These are phyloP conservation scores for Arabidopsis arenosa DNA, from an alignment of 345 rosid genomes.

Conservation along the genomic window DNA sequence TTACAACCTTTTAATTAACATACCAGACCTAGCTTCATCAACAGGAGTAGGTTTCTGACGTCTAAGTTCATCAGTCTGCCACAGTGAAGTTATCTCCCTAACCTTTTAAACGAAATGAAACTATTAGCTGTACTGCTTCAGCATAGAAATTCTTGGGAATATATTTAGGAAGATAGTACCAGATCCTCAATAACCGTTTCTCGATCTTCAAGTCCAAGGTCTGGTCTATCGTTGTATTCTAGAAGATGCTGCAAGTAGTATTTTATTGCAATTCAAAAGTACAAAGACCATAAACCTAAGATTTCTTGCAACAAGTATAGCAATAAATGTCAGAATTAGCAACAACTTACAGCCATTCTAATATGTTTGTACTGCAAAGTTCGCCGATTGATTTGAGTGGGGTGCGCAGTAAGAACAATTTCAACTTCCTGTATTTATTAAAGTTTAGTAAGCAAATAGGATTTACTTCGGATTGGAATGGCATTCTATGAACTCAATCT, in stretches of 20 bases:
- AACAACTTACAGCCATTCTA: conserved; percentile 79
- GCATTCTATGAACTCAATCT: conserved; percentile 12
- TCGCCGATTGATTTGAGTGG: conserved; percentile 89
- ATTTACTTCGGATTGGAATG: conserved; percentile 1
- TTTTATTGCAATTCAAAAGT: conserved; percentile 26
- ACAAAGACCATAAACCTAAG: conserved; percentile 14
- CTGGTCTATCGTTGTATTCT: conserved; percentile 88
- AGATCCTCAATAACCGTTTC: conserved; percentile 93
- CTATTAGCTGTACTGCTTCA: conserved; percentile 19
- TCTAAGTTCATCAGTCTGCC: conserved; percentile 98
- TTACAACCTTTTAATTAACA: conserved; percentile 13
- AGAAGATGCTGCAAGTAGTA: conserved; percentile 74
- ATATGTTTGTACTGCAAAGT: conserved; percentile 94
- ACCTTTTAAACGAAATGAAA: conserved; percentile 49
- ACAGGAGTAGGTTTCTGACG: conserved; percentile 91
- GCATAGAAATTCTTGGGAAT: conserved; percentile 4
- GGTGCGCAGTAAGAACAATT: conserved; percentile 97
- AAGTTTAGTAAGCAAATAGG: conserved; percentile 16
- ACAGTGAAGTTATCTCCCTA: conserved; percentile 83
- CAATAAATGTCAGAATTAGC: conserved; percentile 16
- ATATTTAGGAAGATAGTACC: conserved; percentile 53
- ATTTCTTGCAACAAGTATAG: conserved; percentile 30
- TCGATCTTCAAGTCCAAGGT: conserved; percentile 90
- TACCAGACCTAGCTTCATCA: conserved; percentile 94
- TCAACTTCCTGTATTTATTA: conserved; percentile 75